Evolutionary conservation across 2,329 filamentous ascomycete genomes (phyloP), one percentile per base, ranked within the genome.

Genomic region (Talaromyces atroroseus): DNA sequence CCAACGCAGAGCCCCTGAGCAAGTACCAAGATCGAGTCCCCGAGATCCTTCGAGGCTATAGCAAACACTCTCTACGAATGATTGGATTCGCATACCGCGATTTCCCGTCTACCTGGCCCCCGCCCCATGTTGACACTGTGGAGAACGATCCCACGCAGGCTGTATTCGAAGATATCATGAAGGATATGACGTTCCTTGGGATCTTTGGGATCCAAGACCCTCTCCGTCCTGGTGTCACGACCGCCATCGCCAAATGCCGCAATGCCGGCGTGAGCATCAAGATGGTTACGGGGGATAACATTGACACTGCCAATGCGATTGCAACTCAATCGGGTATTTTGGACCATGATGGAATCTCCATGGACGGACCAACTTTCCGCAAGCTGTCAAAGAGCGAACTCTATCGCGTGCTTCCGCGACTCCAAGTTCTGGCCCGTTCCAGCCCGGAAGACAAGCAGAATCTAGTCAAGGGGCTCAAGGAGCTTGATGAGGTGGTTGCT

Each of bases 161-260:
- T 7, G 24, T 26, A 4, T 88, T 92, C 58, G 81, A 85, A 16
- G 82, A 84, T 58, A 69, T 92, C 2, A 88, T 90, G 69, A 79
- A 80, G 52, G 79, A 88, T 54, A 89, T 92, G 82, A 84, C 81
- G 4, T 88, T 90, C 74, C 74, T 90, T 61, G 84, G 84, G 18
- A 76, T 89, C 42, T 85, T 88, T 49, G 87, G 87, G 63, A 90
- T 90, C 65, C 86, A 89, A 66, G 87, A 90, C 68, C 87, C 87
- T 34, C 81, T 90, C 18, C 78, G 87, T 56, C 78, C 81, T 5
- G 85, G 86, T 62, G 87, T 90, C 21, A 78, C 82, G 14, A 80
- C 83, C 49, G 87, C 87, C 46, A 87, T 90, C 54, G 75, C 77
- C 58, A 82, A 82, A 65, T 89, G 86, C 60, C 81, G 85, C 62